These are phyloP conservation scores for Mycena galopus DNA, from an alignment of 768 basidiomycete species.

Conservation along the genomic window DNA sequence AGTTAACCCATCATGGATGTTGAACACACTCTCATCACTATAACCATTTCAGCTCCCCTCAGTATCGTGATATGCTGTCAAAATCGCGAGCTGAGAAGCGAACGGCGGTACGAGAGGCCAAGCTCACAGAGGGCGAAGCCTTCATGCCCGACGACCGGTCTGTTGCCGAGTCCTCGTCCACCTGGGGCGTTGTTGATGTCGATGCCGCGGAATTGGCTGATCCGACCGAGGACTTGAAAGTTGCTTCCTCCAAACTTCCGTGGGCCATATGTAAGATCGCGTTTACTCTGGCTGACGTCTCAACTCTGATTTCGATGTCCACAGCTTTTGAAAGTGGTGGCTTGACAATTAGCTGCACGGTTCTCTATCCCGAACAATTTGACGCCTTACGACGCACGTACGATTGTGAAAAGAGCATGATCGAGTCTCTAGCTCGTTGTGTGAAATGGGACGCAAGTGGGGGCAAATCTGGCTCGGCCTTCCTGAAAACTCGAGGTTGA, in stretches of 20 bases:
- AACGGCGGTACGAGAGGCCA: slow-evolving; percentile 66
- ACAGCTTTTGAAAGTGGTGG: slow-evolving; percentile 92
- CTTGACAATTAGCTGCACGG: slow-evolving; percentile 91
- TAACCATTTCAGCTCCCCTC: slow-evolving; percentile 71
- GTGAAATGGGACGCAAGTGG: slow-evolving; percentile 97
- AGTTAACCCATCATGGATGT: slow-evolving; percentile 40
- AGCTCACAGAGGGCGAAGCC: slow-evolving; percentile 76
- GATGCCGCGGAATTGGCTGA: slow-evolving; percentile 75
- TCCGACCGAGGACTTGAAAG: slow-evolving; percentile 81
- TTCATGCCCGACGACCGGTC: slow-evolving; percentile 96
- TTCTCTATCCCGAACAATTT: slow-evolving; percentile 97
- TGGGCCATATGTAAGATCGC: slow-evolving; percentile 81
- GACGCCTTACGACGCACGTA: slow-evolving; percentile 93
- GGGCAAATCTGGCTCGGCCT: slow-evolving; percentile 97
- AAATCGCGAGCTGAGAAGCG: slow-evolving; percentile 85
- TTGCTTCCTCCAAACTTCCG: slow-evolving; percentile 82
- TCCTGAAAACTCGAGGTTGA: slow-evolving; percentile 93
- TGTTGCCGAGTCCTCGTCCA: slow-evolving; percentile 85
- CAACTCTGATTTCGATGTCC: slow-evolving; percentile 18
- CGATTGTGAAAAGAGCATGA: slow-evolving; percentile 93
- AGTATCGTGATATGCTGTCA: slow-evolving; percentile 84
- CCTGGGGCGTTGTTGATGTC: slow-evolving; percentile 93
- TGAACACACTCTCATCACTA: not conserved
- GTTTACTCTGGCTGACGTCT: slow-evolving; percentile 6
- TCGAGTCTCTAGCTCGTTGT: slow-evolving; percentile 93